Base-by-base conservation (phyloP, 139 green algal genomes). In the Chlorella vulgaris region DNA sequence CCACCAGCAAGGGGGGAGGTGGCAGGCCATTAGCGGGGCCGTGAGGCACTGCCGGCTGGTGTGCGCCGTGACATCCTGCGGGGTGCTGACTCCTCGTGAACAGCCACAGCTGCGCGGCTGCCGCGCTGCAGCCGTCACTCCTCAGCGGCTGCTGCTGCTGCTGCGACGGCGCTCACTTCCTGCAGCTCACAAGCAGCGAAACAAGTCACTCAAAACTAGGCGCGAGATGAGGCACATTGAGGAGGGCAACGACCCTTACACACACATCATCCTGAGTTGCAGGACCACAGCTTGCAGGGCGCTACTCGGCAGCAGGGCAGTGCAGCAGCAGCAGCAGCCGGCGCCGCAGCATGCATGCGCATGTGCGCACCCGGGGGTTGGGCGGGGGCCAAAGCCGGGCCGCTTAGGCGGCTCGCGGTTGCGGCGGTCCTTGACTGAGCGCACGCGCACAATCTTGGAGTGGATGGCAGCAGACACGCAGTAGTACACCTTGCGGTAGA, bases 401-500 rank as follows among this genome's bases (percentile, higher is more conserved):
- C 74, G 63, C 33, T 66, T 66, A 1, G 96, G 96, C 19, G 96
- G 96, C 88, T 98, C 96, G 39, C 96, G 88, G 91, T 94, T 96
- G 71, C 92, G 90, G 69, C 97, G 91, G 82, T 96, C 89, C 91
- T 96, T 94, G 53, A 83, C 74, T 78, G 87, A 96, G 74, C 97
- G 91, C 90, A 99, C 97, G 73, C 97, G 94, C 86, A 99, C 97
- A 42, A 99, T 94, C 86, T 98, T 98, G 85, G 92, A 97, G 91
- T 99, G 97, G 88, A 99, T 99, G 82, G 97, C 97, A 43, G 97
- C 98, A 38, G 90, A 97, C 76, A 99, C 93, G 88, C 92, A 98
- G 94, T 99, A 99, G 94, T 99, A 98, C 79, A 99, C 95, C 91
- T 99, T 99, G 65, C 96, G 88, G 93, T 99, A 99, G 82, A 99